Evolutionary conservation across 1,284 basidiomycete species (phyloP).

Genomic region (Apiotrichum gracile): DNA sequence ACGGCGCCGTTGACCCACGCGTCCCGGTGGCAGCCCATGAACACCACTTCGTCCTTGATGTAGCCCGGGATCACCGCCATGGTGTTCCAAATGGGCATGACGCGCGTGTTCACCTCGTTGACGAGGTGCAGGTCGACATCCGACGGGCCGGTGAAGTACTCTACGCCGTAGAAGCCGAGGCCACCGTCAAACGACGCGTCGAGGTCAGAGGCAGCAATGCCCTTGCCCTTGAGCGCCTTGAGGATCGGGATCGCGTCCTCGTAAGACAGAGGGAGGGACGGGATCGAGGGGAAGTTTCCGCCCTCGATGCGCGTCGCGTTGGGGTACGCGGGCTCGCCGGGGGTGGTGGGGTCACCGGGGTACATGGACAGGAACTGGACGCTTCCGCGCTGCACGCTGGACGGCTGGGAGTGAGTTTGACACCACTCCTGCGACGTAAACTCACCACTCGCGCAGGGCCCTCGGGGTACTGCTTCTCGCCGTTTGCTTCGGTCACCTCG

Average conservation of each 20-base stretch:
- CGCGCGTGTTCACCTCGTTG: constrained; percentile 62
- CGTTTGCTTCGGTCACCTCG: constrained; percentile 68
- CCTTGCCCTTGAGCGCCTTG: constrained; percentile 44
- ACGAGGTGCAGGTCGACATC: constrained; percentile 48
- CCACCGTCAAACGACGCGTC: constrained; percentile 50
- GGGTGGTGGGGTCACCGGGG: constrained; percentile 63
- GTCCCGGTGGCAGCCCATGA: constrained; percentile 83
- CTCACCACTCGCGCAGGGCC: constrained; percentile 72
- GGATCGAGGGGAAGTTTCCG: constrained; percentile 71
- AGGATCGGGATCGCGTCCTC: constrained; percentile 51
- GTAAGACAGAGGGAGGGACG: constrained; percentile 58
- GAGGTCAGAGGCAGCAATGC: constrained; percentile 36
- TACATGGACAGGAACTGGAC: constrained; percentile 69
- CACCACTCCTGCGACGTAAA: not conserved
- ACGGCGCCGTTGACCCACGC: constrained; percentile 64
- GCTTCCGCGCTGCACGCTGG: constrained; percentile 71
- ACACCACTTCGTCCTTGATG: constrained; percentile 74
- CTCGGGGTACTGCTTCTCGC: constrained; percentile 68
- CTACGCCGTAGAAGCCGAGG: constrained; percentile 46
- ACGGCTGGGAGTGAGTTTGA: constrained; percentile 49
- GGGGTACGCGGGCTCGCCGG: constrained; percentile 78
- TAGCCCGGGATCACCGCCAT: constrained; percentile 87
- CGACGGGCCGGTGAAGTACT: constrained; percentile 53
- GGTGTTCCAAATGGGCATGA: constrained; percentile 59
- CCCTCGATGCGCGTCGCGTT: constrained; percentile 66